A percentile compares a stretch with the other conserved stretches of the same genome.
Conservation (phyloP, 2,329 filamentous ascomycete species). For the Chrysosporium keratinophilum region DNA sequence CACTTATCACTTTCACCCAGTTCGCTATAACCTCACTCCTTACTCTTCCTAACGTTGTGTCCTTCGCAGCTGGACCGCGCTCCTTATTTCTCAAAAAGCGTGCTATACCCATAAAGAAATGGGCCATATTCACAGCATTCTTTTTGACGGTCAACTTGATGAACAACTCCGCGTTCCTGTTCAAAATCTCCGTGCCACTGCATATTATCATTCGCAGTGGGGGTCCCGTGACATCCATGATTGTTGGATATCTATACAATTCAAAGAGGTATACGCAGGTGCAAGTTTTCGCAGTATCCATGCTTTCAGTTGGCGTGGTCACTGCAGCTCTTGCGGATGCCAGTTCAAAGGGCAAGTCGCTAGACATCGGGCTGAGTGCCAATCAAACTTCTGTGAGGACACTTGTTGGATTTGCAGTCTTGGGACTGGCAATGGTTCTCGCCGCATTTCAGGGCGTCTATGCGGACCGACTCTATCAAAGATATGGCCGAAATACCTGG, state of each 20-base stretch:
- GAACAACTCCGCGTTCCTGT: conserved; percentile 97
- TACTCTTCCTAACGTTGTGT: conserved; percentile 66
- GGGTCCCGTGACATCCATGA: conserved; percentile 90
- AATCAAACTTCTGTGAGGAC: conserved; percentile 33
- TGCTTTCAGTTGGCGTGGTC: conserved; percentile 78
- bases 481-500: conserved; percentile 75
- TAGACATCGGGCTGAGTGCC: conserved; percentile 32
- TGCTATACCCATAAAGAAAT: conserved; percentile 70
- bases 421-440: conserved; percentile 79
- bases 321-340: conserved; percentile 85
- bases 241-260: conserved; percentile 76
- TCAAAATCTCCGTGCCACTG: conserved; percentile 88
- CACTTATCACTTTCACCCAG: conserved; percentile 79
- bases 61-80: conserved; percentile 46
- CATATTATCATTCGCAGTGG: conserved; percentile 95
- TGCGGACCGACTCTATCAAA: conserved; percentile 78
- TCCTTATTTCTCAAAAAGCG: conserved; percentile 67
- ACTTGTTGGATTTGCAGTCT: conserved; percentile 60
- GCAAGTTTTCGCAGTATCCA: conserved; percentile 68
- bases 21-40: conserved; percentile 73
- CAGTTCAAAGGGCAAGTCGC: conserved; percentile 55
- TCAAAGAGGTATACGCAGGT: conserved; percentile 65
- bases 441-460: conserved; percentile 93
- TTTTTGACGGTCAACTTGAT: conserved; percentile 92
- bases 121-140: conserved; percentile 77